These are phyloP conservation scores for Helotiales sp. DNA, from an alignment of 2,329 filamentous ascomycete species.

Conservation along the genomic window DNA sequence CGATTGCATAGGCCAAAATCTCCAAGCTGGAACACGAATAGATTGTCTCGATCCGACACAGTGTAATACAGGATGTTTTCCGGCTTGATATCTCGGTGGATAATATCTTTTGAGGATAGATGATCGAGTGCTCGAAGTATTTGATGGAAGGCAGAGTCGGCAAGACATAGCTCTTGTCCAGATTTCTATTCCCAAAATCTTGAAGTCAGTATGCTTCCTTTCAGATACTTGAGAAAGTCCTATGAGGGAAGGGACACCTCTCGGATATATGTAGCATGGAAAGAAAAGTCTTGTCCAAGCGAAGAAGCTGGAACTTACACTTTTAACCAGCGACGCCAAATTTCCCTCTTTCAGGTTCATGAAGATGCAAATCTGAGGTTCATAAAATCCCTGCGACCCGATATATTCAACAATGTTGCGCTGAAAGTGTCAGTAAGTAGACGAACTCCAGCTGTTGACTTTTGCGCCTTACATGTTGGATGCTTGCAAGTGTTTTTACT, in stretches of 20 bases:
- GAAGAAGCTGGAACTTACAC: background rate
- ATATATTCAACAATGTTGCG: slow-evolving; percentile 15
- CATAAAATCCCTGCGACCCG: slow-evolving; percentile 6
- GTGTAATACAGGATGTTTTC: slow-evolving; percentile 51
- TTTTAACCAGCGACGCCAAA: slow-evolving; percentile 9
- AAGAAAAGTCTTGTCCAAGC: too few relatives aligned
- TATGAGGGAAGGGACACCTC: too few relatives aligned
- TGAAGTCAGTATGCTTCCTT: too few relatives aligned
- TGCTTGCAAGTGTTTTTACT: slow-evolving; percentile 16
- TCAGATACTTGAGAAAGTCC: too few relatives aligned
- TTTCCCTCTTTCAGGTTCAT: slow-evolving; percentile 13
- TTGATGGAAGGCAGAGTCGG: slow-evolving; percentile 14
- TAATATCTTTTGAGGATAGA: slow-evolving; percentile 61
- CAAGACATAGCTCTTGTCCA: too few relatives aligned
- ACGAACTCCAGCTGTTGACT: slow-evolving; percentile 1
- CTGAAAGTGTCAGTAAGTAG: slow-evolving; percentile 3
- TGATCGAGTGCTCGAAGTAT: slow-evolving; percentile 16
- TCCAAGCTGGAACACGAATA: slow-evolving; percentile 16
- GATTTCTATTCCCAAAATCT: too few relatives aligned
- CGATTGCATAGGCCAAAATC: slow-evolving; percentile 18
- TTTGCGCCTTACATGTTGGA: slow-evolving; percentile 11
- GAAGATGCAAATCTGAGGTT: slow-evolving; percentile 10
- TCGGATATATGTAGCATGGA: too few relatives aligned
- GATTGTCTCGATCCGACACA: slow-evolving; percentile 3
- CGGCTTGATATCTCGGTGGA: slow-evolving; percentile 79